Base-by-base conservation (phyloP, 352 stramenopile species). In the Aphanomyces stellatus region DNA sequence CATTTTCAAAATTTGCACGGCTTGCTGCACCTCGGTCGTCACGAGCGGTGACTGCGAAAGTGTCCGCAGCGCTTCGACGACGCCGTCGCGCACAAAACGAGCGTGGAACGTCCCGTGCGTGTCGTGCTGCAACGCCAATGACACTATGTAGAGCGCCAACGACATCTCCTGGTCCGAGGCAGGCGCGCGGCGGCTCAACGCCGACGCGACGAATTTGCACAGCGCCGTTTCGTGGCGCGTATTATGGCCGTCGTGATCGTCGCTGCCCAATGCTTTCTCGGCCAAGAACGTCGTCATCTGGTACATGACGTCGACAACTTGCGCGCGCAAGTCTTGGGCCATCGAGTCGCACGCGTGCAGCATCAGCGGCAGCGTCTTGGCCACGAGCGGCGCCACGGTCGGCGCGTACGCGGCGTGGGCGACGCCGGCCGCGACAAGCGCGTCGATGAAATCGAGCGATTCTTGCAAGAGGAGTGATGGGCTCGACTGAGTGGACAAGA, bases 61-160 rank as follows among this genome's bases (percentile, higher is more conserved):
- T 3, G n/a, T 19, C 13, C 19, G 27, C n/a, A 63, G 35, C 22
- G 55, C 55, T 30, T 51, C n/a, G 40, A 49, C 31, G 30, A 63
- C 55, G 17, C 55, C 55, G 25, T 63, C 55, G n/a, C 55, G 55
- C 4, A 51, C 40, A 49, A 63, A 63, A 10, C 33, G 30, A 4
- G 35, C 19, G 8, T 31, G 33, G 19, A 46, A 63, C 6, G 15
- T 27, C 6, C 11, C 17, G 11, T 30, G 30, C 27, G 55, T 4
- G 13, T 46, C 37, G 22, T 63, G 55, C 30, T 15, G n/a, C 4
- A 63, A 25, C 1, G 55, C 55, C 27, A 63, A 19, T 17, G 33
- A 41, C 1, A 63, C 27, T 17, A 63, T n/a, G 22, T 10, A 41
- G 0, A 51, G 22, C 3, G 55, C 55, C 33, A 63, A 19, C 34